Evolutionary conservation across 228 moss, liverwort and hornwort species (phyloP).

Genomic region (Sphagnum magellanicum): DNA sequence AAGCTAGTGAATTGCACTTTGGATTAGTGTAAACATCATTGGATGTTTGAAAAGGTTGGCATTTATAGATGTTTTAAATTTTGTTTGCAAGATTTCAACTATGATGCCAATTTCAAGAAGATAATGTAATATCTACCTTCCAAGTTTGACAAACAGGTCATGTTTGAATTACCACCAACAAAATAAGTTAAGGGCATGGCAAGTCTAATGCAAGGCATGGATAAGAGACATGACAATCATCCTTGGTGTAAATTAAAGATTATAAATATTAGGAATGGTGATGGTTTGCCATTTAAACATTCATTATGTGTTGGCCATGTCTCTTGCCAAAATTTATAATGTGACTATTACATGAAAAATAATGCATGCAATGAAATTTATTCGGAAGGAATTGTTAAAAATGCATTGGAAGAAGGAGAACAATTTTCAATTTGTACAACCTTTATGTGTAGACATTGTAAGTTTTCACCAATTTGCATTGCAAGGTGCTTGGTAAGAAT

Average conservation of each 20-base stretch:
- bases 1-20: no score
- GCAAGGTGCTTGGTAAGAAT: background rate
- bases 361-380: background rate
- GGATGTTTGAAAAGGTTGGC: background rate
- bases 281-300: background rate
- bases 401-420: background rate
- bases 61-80: background rate
- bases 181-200: background rate
- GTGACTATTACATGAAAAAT: background rate
- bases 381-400: background rate
- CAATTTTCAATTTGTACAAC: background rate
- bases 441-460: background rate
- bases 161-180: background rate
- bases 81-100: background rate
- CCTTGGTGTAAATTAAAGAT: background rate
- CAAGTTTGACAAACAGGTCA: background rate
- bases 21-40: background rate
- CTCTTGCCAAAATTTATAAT: background rate
- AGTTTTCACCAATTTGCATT: background rate
- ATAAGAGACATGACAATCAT: background rate
- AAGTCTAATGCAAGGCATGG: background rate
- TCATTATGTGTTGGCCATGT: background rate
- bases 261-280: background rate
- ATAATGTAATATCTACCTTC: background rate
- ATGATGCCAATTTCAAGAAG: background rate